Base-by-base conservation (phyloP, 495 filamentous ascomycete genomes). In the Penicillium ochrochloron region DNA sequence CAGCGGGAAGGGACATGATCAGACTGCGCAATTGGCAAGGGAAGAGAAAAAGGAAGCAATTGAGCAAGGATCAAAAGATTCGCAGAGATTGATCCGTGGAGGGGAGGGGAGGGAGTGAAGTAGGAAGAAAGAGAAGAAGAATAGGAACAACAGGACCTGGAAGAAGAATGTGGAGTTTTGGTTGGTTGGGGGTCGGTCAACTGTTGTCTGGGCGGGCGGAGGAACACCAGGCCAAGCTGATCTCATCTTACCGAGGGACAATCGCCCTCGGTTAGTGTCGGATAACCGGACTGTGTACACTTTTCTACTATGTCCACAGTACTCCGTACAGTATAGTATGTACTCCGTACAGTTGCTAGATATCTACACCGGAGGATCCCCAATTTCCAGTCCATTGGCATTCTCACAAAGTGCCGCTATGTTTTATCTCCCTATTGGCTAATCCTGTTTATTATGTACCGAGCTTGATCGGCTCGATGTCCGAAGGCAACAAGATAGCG, bases 1-100 rank as follows among this genome's bases (percentile, higher is more conserved):
- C 71, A 61, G 76, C 78, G 53, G 66, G 59, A 71, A 72, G 57
- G 67, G 69, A 73, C 73, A 73, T 71, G 65, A 23, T 65, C 37
- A 44, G 37, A 65, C 56, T 27, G 56, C 39, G 62, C 35, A 42
- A 51, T 59, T 48, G 65, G 46, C 37, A 63, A 66, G 68, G 65
- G 61, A 68, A 34, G 48, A 65, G 63, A 14, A 53, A 7, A 7
- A 53, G 25, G 17, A 25, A 31, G 58, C 31, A 62, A 62, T 61
- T 64, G 59, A 69, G 62, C 23, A 48, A 66, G 65, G 63, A 61
- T 52, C 54, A 60, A 62, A 51, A 56, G 54, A 58, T 27, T 33
- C 15, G 2, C n/a, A 54, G 68, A 33, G 5, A 33, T 72, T 67
- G 69, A 21, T 42, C 59, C 12, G 54, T 57, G 53, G 48, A 46